A percentile compares a stretch with the other conserved stretches of the same genome.
phyloP scores from a whole-genome alignment of 2,329 filamentous ascomycete species.

The Shiraia bambusicola region DNA sequence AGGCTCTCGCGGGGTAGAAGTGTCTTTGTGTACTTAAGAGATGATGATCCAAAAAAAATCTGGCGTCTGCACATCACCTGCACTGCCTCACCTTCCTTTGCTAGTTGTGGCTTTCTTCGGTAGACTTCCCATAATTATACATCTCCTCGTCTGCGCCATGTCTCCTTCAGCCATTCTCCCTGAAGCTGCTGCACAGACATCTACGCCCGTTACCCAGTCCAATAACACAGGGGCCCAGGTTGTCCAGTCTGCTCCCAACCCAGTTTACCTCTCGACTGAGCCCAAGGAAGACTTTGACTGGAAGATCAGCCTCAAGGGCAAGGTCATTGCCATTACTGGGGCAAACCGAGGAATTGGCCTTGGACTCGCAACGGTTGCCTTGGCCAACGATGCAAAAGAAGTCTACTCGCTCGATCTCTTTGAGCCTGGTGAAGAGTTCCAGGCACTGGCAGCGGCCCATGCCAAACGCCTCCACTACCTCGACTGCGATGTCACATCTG shows the following conservation, averaged over 20 bases:
- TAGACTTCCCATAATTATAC: slow-evolving; percentile 1
- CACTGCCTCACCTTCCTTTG: slow-evolving; percentile 16
- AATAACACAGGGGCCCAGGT: slow-evolving; percentile 14
- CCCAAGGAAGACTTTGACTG: slow-evolving; percentile 49
- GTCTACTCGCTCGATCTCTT: slow-evolving; percentile 55
- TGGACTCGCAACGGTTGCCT: slow-evolving; percentile 51
- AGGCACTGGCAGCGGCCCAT: slow-evolving; percentile 44
- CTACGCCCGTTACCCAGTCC: slow-evolving; percentile 16
- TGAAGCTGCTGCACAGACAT: slow-evolving; percentile 14
- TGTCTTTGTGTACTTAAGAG: slow-evolving; percentile 24
- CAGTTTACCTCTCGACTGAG: slow-evolving; percentile 45
- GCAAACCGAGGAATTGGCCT: slow-evolving; percentile 46
- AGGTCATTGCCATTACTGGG: slow-evolving; percentile 42
- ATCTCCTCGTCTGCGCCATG: slow-evolving; percentile 17
- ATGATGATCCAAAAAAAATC: slow-evolving; percentile 8
- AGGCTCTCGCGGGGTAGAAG: slow-evolving; percentile 10
- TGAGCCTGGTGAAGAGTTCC: slow-evolving; percentile 51
- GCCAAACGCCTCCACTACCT: slow-evolving; percentile 49
- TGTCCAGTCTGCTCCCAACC: slow-evolving; percentile 29
- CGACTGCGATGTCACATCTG: slow-evolving; percentile 53
- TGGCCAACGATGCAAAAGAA: slow-evolving; percentile 49
- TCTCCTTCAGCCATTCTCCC: slow-evolving; percentile 31
- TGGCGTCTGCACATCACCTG: slow-evolving; percentile 4
- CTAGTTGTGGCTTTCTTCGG: slow-evolving; percentile 8
- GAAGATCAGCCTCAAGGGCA: slow-evolving; percentile 49